Evolutionary conservation across 2,329 filamentous ascomycete species (phyloP).

Genomic region (Fusarium hostae): DNA sequence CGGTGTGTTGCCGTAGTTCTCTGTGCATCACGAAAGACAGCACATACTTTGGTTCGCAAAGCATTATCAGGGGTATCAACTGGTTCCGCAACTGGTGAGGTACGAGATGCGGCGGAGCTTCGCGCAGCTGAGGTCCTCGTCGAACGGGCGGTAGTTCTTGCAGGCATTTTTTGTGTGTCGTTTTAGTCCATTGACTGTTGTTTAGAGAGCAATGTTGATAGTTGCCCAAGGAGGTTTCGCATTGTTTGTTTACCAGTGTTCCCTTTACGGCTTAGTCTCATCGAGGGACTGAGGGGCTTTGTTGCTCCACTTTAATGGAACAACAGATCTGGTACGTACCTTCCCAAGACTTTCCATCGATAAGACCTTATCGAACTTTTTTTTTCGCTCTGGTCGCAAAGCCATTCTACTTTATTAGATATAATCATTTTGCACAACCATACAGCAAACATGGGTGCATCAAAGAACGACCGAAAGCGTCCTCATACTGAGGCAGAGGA

Average conservation of each 20-base stretch:
- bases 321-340: not conserved
- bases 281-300: slow-evolving; percentile 14
- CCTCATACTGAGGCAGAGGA: slow-evolving; percentile 50
- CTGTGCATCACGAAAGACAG: slow-evolving; percentile 84
- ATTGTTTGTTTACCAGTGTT: slow-evolving; percentile 47
- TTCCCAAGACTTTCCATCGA: not conserved
- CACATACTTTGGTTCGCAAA: slow-evolving; percentile 78
- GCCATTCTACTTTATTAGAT: slow-evolving; percentile 10
- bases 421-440: not conserved
- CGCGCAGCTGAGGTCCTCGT: slow-evolving; percentile 59
- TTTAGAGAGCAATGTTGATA: slow-evolving; percentile 10
- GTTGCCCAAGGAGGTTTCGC: slow-evolving; percentile 28
- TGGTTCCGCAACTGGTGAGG: slow-evolving; percentile 73
- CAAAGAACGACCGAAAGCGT: slow-evolving; percentile 51
- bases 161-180: slow-evolving; percentile 56
- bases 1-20: slow-evolving; percentile 89
- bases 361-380: slow-evolving; percentile 28
- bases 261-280: slow-evolving; percentile 46
- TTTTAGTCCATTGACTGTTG: slow-evolving; percentile 11
- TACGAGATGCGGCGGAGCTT: slow-evolving; percentile 59
- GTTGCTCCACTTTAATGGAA: not conserved
- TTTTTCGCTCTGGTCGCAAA: slow-evolving; percentile 26
- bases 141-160: slow-evolving; percentile 60
- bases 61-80: slow-evolving; percentile 77
- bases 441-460: slow-evolving; percentile 43